Base-by-base conservation (phyloP, 2,329 filamentous ascomycete genomes). In the Blumeriella jaapii region DNA sequence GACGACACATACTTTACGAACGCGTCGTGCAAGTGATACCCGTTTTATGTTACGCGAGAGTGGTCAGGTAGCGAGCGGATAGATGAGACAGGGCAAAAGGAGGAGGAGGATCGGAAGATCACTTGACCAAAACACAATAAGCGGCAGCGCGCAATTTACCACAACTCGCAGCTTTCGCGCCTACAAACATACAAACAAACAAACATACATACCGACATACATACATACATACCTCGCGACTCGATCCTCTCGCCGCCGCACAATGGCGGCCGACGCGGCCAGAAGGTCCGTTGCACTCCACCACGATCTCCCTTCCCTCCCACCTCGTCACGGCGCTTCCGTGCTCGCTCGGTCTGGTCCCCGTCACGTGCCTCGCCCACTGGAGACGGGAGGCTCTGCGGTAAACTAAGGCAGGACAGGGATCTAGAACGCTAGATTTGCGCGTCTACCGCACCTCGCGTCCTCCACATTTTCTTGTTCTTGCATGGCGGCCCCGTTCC, bases 221-320 rank as follows among this genome's bases (percentile, higher is more conserved):
- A 16, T 28, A n/a, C 23, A 42, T 44, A 40, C 20, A 22, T 22
- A 6, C 6, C 20, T 6, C 20, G 11, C 20, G n/a, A n/a, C n/a
- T n/a, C n/a, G n/a, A n/a, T n/a, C n/a, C n/a, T n/a, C n/a, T n/a
- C n/a, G n/a, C n/a, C 40, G 29, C 38, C 17, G 29, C 27, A 43
- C 30, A 4, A 53, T 54, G 49, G 48, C 51, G 15, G 40, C 45
- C 1, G 47, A 53, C 38, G 52, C 50, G 35, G 51, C 52, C 26
- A 40, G 50, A 46, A 38, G 48, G 52, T 51, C 40, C 42, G 44
- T 40, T 34, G 29, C 18, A 15, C 16, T 24, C 16, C 20, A 26
- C 20, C 33, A 26, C 36, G 17, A 34, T 17, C 18, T 20, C 14
- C 17, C n/a, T 16, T 28, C 25, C 20, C 34, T 18, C 24, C 27